Evolutionary conservation across 2,329 filamentous ascomycete species (phyloP).

Genomic region (Cytospora schulzeri): DNA sequence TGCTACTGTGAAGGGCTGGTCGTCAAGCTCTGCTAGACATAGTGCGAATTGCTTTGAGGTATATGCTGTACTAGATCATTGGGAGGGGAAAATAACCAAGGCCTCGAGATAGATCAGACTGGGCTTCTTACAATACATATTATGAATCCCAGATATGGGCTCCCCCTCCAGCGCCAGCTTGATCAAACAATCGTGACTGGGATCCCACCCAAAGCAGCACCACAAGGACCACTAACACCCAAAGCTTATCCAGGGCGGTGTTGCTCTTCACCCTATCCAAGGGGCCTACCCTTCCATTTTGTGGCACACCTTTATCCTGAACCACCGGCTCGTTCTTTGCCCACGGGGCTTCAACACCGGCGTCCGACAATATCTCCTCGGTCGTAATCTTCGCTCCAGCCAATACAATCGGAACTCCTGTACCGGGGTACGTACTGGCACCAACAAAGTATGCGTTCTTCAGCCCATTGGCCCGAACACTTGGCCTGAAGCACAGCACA

Average conservation of each 20-base stretch:
- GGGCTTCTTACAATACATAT: background rate
- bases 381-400: constrained; percentile 65
- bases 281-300: constrained; percentile 25
- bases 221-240: background rate
- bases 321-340: constrained; percentile 28
- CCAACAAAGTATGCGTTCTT: constrained; percentile 69
- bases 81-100: background rate
- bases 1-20: background rate
- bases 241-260: background rate
- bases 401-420: constrained; percentile 73
- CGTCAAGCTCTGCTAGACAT: background rate
- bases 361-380: constrained; percentile 46
- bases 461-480: constrained; percentile 55
- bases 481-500: constrained; percentile 66
- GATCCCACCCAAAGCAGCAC: constrained; percentile 8
- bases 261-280: constrained; percentile 22
- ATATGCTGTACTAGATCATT: background rate
- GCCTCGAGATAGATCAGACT: background rate
- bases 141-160: no score
- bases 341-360: constrained; percentile 37
- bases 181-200: background rate
- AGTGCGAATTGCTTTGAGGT: background rate
- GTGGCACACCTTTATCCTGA: constrained; percentile 31
- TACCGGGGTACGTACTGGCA: constrained; percentile 74
- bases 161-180: no score